Evolutionary conservation across 208 protist species (phyloP), one percentile per base, ranked within the genome.

Genomic region (Angomonas desouzai): DNA sequence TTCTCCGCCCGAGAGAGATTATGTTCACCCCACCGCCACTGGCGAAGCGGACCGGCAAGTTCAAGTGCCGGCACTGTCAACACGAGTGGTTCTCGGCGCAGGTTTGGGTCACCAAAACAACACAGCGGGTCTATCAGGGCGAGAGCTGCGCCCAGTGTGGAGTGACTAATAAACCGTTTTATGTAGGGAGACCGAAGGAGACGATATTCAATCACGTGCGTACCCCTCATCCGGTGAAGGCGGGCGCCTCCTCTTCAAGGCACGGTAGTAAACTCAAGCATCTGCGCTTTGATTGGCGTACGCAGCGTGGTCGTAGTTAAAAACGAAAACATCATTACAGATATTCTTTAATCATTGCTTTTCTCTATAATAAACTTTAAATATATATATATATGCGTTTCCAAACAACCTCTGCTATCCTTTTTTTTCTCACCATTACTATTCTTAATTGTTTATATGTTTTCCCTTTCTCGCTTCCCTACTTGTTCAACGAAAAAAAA

Each of bases 21-120:
- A 88, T 89, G 79, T 96, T 89, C 71, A 93, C 87, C 0, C 87
- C 90, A 0, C 90, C 90, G 9, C 90, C 90, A 20, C 83, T 96
- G 9, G 66, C 77, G 10, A 72, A 76, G 55, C 79, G 90, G 28
- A 70, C 59, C 3, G 90, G 87, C 6, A 70, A 79, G 28, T 96
- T 96, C 62, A 75, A 71, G 18, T 96, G 90, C 55, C 66, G 75
- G 2, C 51, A 72, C 23, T 96, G 90, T 66, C 45, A 77, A 9
- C 47, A 76, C 63, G 34, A n/a, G 3, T 96, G 90, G 87, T 66
- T 70, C 20, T 93, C 87, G 7, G 66, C 83, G 27, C 70, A 79
- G 57, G 83, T 96, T 29, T 96, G 90, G 90, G 87, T 96, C 23
- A 96, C 90, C 6, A 86, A 87, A 60, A 91, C 85, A 18, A 96